A percentile compares a stretch with the other conserved stretches of the same genome.
Evolutionary conservation across 352 stramenopile species (phyloP).

Genomic region (Globisporangium heterothallicum): DNA sequence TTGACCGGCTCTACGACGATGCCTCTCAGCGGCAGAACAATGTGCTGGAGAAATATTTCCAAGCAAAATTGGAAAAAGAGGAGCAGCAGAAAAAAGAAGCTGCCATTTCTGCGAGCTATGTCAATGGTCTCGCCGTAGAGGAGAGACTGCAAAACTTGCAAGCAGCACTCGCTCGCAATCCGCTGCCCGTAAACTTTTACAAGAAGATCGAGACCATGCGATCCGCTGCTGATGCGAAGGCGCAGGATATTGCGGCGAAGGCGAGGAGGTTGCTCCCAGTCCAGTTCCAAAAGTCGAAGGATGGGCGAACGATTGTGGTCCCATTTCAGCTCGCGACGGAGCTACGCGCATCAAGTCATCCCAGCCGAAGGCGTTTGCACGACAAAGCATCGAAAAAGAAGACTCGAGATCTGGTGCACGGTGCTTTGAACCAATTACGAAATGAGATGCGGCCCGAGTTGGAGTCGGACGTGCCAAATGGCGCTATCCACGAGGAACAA

Average conservation of each 20-base stretch:
- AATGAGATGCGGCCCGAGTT: not conserved
- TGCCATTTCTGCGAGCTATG: constrained; percentile 31
- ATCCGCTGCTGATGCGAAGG: constrained; percentile 23
- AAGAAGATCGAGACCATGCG: constrained; percentile 52
- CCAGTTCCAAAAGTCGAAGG: constrained; percentile 25
- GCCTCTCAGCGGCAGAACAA: constrained; percentile 48
- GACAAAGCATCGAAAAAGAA: constrained; percentile 2
- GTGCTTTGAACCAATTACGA: constrained; percentile 2
- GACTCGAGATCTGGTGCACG: not conserved
- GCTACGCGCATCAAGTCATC: constrained; percentile 14
- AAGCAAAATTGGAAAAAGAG: constrained; percentile 34
- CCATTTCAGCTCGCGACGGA: constrained; percentile 43
- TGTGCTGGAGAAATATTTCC: constrained; percentile 27
- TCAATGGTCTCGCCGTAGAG: constrained; percentile 44
- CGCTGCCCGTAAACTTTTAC: constrained; percentile 42
- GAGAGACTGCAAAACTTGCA: constrained; percentile 42
- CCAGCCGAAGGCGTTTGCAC: not conserved
- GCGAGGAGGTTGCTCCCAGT: constrained; percentile 23
- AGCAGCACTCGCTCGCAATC: constrained; percentile 31
- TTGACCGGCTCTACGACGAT: constrained; percentile 50
- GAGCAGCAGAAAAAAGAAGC: constrained; percentile 37
- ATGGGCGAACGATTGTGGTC: constrained; percentile 39
- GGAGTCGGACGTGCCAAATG: not conserved
- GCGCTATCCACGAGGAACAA: not conserved
- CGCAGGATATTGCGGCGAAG: constrained; percentile 23